Percentiles rank a stretch among this genome's conserved stretches.
phyloP scores from a whole-genome alignment of 176 grass and related monocot species.

The Lolium multiflorum region DNA sequence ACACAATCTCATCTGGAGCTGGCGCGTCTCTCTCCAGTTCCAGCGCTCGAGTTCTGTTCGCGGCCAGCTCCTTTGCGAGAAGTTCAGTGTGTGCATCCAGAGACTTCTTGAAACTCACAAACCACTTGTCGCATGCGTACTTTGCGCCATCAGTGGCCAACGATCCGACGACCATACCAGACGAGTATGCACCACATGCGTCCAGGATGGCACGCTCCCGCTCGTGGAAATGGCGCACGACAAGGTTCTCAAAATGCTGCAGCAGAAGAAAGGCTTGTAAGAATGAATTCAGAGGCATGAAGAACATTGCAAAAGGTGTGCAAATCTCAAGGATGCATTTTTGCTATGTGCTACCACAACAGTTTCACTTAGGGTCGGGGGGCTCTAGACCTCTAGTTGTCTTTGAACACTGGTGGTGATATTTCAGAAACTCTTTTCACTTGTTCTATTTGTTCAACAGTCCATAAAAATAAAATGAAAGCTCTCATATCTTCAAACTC shows the following conservation, averaged over 20 bases:
- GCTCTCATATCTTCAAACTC: not conserved
- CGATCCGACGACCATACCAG: conserved; percentile 57
- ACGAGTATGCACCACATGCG: conserved; percentile 53
- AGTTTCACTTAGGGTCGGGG: not conserved
- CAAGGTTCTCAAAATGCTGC: conserved; percentile 71
- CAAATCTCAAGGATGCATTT: conserved; percentile 5
- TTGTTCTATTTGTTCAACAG: not conserved
- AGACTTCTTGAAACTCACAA: conserved; percentile 51
- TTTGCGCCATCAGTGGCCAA: conserved; percentile 3
- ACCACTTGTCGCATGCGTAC: conserved; percentile 48
- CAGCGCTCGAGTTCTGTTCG: conserved; percentile 30
- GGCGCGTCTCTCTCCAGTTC: conserved; percentile 14
- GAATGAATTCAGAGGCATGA: not conserved
- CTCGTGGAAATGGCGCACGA: conserved; percentile 47
- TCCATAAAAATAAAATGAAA: not conserved
- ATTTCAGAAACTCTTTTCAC: not conserved
- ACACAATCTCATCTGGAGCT: conserved; percentile 38
- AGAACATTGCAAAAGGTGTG: not conserved
- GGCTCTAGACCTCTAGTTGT: not conserved
- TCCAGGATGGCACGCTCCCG: conserved; percentile 47
- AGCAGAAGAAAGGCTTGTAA: conserved; percentile 15
- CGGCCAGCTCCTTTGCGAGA: conserved; percentile 52
- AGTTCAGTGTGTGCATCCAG: conserved; percentile 42
- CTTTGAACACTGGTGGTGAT: conserved; percentile 11
- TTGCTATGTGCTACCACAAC: not conserved